Base-by-base conservation (phyloP, 805 yeast species). In the Suhomyces prunicola region DNA sequence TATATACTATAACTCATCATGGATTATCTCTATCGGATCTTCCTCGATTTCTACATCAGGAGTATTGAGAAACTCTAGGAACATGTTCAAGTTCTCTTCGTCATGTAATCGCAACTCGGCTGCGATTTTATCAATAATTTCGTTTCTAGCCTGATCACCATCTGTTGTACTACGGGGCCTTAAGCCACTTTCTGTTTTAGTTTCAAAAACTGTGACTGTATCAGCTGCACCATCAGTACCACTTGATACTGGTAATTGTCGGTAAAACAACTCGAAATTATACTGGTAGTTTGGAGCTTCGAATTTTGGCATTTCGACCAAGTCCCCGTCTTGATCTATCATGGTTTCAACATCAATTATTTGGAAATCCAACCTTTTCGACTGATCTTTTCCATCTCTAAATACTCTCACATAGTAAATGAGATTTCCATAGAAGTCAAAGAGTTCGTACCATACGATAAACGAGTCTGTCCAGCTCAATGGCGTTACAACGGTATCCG, bases 371-470 rank as follows among this genome's bases (percentile, higher is more conserved):
- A 72, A 50, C 17, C 27, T 36, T 13, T 57, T 55, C n/a, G 52
- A 48, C 5, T 46, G 42, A 1, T 51, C 48, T 3, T 39, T 23
- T 3, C 71, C 70, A 48, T 66, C 67, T 47, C 71, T 59, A 4
- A 55, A 50, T 1, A 74, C 51, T 36, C 64, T 65, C 6, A 65
- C 52, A 10, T 73, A 42, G 4, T 57, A 58, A 36, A 64, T 19
- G n/a, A 74, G 64, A 27, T 66, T 58, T 0, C 78, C 79, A 27
- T 50, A 52, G 51, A 55, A 57, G 54, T 72, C 70, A 54, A 73
- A 75, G 8, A 72, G 40, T 54, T 74, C 78, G 51, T 60, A 71
- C 76, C 77, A 73, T 15, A 64, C 57, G 5, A 59, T 50, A 51
- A 74, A 74, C 5, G 64, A 36, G 56, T 71, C 74, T 9, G 59